Percentiles rank a stretch among this genome's conserved stretches.
phyloP scores from a whole-genome alignment of 148 eudicot genomes.

The Mesembryanthemum crystallinum region DNA sequence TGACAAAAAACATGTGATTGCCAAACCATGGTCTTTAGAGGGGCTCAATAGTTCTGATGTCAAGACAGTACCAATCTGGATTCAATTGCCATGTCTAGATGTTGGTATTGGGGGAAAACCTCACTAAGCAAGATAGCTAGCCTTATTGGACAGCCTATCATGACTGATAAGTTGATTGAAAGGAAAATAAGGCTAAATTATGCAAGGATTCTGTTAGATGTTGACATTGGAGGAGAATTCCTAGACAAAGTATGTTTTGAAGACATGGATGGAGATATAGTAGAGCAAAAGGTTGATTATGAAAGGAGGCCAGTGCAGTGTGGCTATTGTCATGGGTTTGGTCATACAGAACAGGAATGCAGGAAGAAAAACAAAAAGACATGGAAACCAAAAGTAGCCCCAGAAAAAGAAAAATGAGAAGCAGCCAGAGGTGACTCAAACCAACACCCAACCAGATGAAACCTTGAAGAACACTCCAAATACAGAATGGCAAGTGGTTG shows the following conservation, averaged over 20 bases:
- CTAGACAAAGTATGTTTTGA: neutral
- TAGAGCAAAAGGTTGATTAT: neutral
- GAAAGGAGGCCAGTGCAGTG: neutral
- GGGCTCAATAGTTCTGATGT: neutral
- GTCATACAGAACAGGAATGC: neutral
- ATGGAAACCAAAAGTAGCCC: neutral
- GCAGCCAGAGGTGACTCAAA: too few relatives aligned
- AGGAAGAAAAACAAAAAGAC: neutral
- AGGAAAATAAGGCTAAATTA: neutral
- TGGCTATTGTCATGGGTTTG: neutral
- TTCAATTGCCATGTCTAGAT: neutral
- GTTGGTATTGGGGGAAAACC: neutral
- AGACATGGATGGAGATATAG: neutral
- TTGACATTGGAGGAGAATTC: neutral
- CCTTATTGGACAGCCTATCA: neutral
- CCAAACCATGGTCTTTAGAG: neutral
- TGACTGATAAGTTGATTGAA: neutral
- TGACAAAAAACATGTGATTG: too few relatives aligned
- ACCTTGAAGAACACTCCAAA: too few relatives aligned
- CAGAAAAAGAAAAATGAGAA: fast-evolving
- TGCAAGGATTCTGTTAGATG: neutral
- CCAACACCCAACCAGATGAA: too few relatives aligned
- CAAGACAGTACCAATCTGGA: neutral
- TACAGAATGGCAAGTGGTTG: too few relatives aligned
- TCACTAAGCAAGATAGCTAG: neutral